Conservation (phyloP, 1,139 yeast genomes). For the Saccharomyces hybrid region DNA sequence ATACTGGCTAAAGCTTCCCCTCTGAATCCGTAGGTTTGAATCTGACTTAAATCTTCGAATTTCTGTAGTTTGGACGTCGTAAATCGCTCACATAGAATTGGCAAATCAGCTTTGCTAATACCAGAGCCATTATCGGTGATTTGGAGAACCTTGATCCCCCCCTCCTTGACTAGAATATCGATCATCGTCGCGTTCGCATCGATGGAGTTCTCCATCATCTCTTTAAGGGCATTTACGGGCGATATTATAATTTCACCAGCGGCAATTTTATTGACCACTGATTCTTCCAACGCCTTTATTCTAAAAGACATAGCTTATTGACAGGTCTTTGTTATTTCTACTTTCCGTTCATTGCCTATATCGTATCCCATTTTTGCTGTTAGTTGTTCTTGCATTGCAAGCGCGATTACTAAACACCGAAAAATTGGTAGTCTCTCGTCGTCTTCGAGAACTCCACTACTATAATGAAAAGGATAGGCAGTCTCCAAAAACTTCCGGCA, state of each 20-base stretch:
- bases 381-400: neutral
- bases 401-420: neutral
- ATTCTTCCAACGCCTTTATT: conserved; percentile 23
- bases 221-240: conserved; percentile 81
- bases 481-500: neutral
- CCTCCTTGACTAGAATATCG: conserved; percentile 56
- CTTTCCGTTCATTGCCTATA: neutral
- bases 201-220: conserved; percentile 69
- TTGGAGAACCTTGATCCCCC: conserved; percentile 54
- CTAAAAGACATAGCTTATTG: neutral
- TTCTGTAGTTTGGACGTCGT: conserved; percentile 61
- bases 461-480: neutral
- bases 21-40: conserved; percentile 65
- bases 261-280: conserved; percentile 83
- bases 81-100: conserved; percentile 54
- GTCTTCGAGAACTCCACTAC: neutral
- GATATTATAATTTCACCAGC: conserved; percentile 96
- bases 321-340: neutral
- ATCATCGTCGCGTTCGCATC: conserved; percentile 67
- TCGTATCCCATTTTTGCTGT: neutral
- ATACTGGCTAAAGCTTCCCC: conserved; percentile 79
- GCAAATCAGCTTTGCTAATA: conserved; percentile 51
- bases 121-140: conserved; percentile 79
- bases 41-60: conserved; percentile 44
- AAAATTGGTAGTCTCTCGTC: neutral